phyloP scores from a whole-genome alignment of 2,329 filamentous ascomycete species.

The Sporothrix phasma region DNA sequence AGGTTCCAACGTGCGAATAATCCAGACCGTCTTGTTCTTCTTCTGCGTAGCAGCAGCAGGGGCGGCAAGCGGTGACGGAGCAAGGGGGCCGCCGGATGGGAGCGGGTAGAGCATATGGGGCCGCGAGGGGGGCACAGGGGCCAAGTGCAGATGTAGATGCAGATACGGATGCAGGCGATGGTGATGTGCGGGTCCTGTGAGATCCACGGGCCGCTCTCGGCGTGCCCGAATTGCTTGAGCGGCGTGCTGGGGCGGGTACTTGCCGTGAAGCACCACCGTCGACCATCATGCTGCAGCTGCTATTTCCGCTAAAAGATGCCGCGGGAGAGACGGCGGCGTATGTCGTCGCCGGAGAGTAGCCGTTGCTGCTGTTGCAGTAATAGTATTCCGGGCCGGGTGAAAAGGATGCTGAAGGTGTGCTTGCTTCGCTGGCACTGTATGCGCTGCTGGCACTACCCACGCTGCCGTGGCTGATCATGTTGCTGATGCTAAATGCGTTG shows the following conservation, averaged over 20 bases:
- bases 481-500: slow-evolving; percentile 10
- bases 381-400: slow-evolving; percentile 8
- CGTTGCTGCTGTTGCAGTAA: slow-evolving; percentile 9
- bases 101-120: background rate
- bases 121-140: background rate
- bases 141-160: background rate
- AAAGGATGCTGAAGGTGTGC: slow-evolving; percentile 4
- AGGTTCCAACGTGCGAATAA: slow-evolving; percentile 16
- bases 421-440: slow-evolving; percentile 5
- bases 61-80: background rate
- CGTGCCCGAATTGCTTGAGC: background rate
- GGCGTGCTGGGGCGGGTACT: background rate
- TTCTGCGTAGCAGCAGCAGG: background rate
- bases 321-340: background rate
- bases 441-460: slow-evolving; percentile 2
- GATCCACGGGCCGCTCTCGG: background rate
- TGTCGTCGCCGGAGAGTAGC: slow-evolving; percentile 1
- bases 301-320: background rate
- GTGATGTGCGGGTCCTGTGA: slow-evolving; percentile 1
- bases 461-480: slow-evolving; percentile 13
- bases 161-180: background rate
- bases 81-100: background rate
- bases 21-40: slow-evolving; percentile 19
- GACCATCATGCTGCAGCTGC: background rate
- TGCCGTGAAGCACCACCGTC: background rate